These are phyloP conservation scores for Pisolithus microcarpus DNA, from an alignment of 768 basidiomycete genomes.

Conservation along the genomic window DNA sequence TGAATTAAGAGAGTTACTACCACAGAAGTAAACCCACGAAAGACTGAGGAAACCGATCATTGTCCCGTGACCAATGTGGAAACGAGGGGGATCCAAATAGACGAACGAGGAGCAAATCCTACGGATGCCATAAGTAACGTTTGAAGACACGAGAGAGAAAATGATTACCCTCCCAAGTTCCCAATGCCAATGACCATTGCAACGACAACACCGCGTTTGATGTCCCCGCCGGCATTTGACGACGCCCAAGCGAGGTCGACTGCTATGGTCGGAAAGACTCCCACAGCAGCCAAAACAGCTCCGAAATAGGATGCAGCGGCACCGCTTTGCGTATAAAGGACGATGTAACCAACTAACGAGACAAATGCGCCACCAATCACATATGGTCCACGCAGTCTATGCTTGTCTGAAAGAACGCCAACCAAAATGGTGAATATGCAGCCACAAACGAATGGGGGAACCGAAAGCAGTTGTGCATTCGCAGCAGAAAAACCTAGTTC, in stretches of 20 bases:
- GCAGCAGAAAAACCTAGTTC: constrained; percentile 46
- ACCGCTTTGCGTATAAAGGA: constrained; percentile 32
- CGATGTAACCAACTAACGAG: constrained; percentile 45
- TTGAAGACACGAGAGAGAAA: constrained; percentile 9
- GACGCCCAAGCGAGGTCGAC: constrained; percentile 48
- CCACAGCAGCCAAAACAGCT: constrained; percentile 42
- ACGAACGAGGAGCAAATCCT: constrained; percentile 39
- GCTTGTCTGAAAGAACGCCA: constrained; percentile 37
- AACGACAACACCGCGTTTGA: constrained; percentile 44
- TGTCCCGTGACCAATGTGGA: constrained; percentile 32
- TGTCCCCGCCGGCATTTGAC: constrained; percentile 49
- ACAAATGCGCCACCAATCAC: constrained; percentile 36
- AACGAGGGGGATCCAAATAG: constrained; percentile 33
- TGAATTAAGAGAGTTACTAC: constrained; percentile 16
- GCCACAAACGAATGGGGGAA: constrained; percentile 43
- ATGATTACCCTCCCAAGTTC: constrained; percentile 44
- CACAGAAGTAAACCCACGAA: constrained; percentile 11
- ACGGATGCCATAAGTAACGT: constrained; percentile 2
- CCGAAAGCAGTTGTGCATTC: constrained; percentile 42
- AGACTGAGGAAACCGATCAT: constrained; percentile 31
- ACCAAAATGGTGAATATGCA: constrained; percentile 37
- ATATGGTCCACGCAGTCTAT: constrained; percentile 42
- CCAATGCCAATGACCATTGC: constrained; percentile 50
- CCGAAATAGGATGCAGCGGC: constrained; percentile 35
- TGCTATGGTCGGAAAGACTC: constrained; percentile 45